Conservation (phyloP, 805 yeast genomes). For the Starmera pachycereana region DNA sequence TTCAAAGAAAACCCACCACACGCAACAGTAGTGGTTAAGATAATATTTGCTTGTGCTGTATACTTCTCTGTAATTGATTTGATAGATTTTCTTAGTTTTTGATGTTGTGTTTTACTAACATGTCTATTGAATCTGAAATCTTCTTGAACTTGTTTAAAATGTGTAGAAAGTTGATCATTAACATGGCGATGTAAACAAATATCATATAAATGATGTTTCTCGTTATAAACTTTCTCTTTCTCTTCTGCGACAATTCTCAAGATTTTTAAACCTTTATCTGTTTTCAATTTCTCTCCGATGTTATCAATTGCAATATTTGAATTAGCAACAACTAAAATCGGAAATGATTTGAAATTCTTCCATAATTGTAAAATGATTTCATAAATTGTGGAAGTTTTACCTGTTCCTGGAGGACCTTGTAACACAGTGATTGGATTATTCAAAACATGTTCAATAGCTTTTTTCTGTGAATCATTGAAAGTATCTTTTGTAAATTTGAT, state of each 20-base stretch:
- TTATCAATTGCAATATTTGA: conserved; percentile 70
- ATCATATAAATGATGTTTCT: conserved; percentile 44
- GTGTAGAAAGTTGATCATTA: conserved; percentile 35
- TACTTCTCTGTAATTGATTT: conserved; percentile 36
- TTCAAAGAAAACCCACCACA: conserved; percentile 61
- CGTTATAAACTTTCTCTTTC: conserved; percentile 51
- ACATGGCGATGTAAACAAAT: conserved; percentile 59
- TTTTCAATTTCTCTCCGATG: conserved; percentile 58
- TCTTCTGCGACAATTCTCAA: conserved; percentile 49
- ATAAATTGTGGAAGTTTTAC: conserved; percentile 63
- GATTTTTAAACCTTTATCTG: conserved; percentile 36
- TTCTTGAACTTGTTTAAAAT: conserved; percentile 30
- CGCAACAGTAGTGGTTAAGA: conserved; percentile 63
- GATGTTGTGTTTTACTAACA: conserved; percentile 37
- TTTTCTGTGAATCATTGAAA: conserved; percentile 49
- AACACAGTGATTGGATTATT: conserved; percentile 43
- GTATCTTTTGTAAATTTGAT: conserved; percentile 37
- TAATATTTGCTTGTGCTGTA: conserved; percentile 56
- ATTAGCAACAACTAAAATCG: conserved; percentile 65
- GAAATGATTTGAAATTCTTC: conserved; percentile 43
- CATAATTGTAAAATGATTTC: conserved; percentile 51
- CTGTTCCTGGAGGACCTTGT: conserved; percentile 82
- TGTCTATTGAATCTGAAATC: conserved; percentile 34
- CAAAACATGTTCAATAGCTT: conserved; percentile 41
- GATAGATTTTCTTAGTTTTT: conserved; percentile 35